Evolutionary conservation across 768 basidiomycete genomes (phyloP), one percentile per base, ranked within the genome.

Genomic region (Hysterangium stoloniferum): DNA sequence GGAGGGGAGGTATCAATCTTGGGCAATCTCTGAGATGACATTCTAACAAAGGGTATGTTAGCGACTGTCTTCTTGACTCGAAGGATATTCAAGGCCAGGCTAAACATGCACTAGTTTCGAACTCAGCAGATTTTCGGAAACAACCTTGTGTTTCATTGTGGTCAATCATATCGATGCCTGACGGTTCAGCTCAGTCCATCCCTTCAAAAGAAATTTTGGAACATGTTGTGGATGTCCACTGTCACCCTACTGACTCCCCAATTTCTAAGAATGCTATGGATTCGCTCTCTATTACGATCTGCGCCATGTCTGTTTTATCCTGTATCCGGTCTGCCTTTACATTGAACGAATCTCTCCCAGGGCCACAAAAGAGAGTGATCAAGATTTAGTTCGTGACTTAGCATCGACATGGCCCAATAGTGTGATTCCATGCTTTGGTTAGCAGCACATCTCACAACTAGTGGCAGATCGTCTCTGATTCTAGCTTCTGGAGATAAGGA

Each of bases 371-470:
- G 61, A 66, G 9, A 69, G 69, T 29, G 90, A 94, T 71, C 92
- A 96, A 63, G 54, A 63, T 22, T 76, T 76, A 29, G 91, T 96
- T 25, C 73, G 74, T 29, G 69, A 77, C 28, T 69, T 96, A 27
- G 86, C 86, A 8, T 61, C 59, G 12, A 59, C 68, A 41, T 74
- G 79, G 61, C 77, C 89, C 38, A 70, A 73, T 48, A 82, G 80
- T 62, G 77, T 93, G 22, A 67, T 88, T n/a, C 87, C 94, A 42
- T 86, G 82, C 63, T 98, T 95, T 65, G 94, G 90, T 92, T 52
- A 69, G 82, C 67, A n/a, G n/a, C n/a, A n/a, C 27, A 38, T 37
- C 15, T 33, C 48, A 38, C 52, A 54, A 7, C 28, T 52, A 25
- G 31, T 29, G 25, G 17, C 52, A 45, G 28, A 22, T 31, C 28